A percentile compares a stretch with the other conserved stretches of the same genome.
Evolutionary conservation across 2,329 filamentous ascomycete species (phyloP).

Genomic region (Eurotiales sp.): DNA sequence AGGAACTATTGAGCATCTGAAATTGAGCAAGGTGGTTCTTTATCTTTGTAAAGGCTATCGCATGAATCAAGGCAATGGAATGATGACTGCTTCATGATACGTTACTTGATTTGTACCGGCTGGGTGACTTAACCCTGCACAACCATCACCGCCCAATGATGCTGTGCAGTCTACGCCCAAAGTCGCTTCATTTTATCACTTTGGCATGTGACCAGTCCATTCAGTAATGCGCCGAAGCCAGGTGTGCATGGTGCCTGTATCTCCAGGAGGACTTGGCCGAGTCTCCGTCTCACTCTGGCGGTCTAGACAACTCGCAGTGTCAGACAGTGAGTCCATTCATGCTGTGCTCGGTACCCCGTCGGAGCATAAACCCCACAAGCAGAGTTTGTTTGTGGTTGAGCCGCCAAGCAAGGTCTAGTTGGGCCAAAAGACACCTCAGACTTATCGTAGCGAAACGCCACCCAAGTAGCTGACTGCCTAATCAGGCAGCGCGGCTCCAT

Average conservation of each 20-base stretch:
- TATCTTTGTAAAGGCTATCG: no score
- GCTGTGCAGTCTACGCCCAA: neutral
- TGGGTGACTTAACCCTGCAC: neutral
- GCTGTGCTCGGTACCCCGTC: neutral
- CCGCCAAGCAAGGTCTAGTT: neutral
- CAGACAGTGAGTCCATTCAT: neutral
- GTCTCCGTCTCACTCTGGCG: neutral
- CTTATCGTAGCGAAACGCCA: neutral
- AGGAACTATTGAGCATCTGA: no score
- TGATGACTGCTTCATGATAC: neutral
- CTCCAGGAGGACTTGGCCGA: neutral
- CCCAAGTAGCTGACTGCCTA: neutral
- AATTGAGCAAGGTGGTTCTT: no score
- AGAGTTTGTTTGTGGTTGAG: neutral
- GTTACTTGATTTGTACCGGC: neutral
- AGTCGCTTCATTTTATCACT: neutral
- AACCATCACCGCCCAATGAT: neutral
- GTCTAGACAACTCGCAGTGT: neutral
- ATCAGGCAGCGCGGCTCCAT: neutral
- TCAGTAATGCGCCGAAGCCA: neutral
- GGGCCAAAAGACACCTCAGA: neutral
- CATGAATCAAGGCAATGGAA: no score
- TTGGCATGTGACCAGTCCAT: neutral
- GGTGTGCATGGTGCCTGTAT: no score
- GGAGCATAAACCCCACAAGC: neutral